These are phyloP conservation scores for Isatis lusitanica DNA, from an alignment of 441 rosid genomes.

Conservation along the genomic window DNA sequence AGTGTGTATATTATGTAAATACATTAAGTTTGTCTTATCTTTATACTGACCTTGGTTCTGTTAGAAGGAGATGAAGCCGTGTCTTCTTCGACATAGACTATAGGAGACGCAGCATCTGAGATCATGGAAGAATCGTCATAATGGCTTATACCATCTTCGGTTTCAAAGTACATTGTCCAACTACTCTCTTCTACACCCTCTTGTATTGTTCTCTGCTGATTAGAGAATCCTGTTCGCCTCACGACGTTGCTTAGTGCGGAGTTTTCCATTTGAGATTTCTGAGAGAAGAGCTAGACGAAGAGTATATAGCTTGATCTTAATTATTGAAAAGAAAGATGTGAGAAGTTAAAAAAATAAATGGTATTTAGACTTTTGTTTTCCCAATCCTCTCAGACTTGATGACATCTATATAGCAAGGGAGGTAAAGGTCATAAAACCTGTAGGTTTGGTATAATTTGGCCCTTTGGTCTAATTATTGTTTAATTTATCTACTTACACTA, in stretches of 20 bases:
- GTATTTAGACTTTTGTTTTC: slow-evolving; percentile 19
- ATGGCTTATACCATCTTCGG: slow-evolving; percentile 28
- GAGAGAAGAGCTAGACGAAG: slow-evolving; percentile 2
- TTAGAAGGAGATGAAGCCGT: slow-evolving; percentile 60
- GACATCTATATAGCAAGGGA: slow-evolving; percentile 17
- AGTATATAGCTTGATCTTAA: too few species aligned
- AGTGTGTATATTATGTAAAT: background rate
- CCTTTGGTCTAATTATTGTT: background rate
- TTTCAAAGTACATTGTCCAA: slow-evolving; percentile 62
- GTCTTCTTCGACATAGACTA: slow-evolving; percentile 49
- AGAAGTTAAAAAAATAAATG: background rate
- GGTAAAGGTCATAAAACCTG: slow-evolving; percentile 10
- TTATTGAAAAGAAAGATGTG: background rate
- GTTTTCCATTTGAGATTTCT: slow-evolving; percentile 32
- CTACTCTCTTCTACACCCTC: slow-evolving; percentile 46
- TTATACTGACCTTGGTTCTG: slow-evolving; percentile 48
- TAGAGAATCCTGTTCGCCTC: slow-evolving; percentile 26
- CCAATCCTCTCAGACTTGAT: slow-evolving; percentile 11
- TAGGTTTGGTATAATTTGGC: slow-evolving; percentile 25
- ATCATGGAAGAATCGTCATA: slow-evolving; percentile 33
- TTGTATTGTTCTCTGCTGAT: slow-evolving; percentile 29
- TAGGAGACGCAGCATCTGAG: slow-evolving; percentile 55
- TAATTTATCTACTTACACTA: slow-evolving; percentile 2
- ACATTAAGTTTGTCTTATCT: background rate
- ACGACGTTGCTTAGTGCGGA: slow-evolving; percentile 38